Conservation (phyloP, 2,329 filamentous ascomycete species). For the Penicillium olsonii region DNA sequence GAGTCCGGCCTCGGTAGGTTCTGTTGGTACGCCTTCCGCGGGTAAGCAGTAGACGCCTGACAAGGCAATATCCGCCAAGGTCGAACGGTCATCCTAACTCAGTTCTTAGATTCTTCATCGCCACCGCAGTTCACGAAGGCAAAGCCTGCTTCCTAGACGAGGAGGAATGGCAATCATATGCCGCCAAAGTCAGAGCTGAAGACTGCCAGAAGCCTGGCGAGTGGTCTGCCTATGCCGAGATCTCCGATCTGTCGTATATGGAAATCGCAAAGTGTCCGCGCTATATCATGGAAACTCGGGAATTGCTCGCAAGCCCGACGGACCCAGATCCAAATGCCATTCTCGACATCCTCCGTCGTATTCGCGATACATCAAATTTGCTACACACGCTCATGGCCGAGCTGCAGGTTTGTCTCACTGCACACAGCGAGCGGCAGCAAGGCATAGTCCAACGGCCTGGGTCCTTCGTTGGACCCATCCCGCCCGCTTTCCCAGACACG, state of each 20-base stretch:
- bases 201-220: conserved; percentile 26
- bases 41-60: conserved; percentile 6
- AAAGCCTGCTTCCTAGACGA: conserved; percentile 39
- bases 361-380: conserved; percentile 16
- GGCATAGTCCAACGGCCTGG: conserved; percentile 23
- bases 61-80: not conserved
- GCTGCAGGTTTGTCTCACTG: conserved; percentile 21
- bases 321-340: not conserved
- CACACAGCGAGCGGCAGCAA: conserved; percentile 26
- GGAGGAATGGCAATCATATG: conserved; percentile 34
- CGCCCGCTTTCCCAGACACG: conserved; percentile 25
- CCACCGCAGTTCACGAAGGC: conserved; percentile 35
- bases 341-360: conserved; percentile 15
- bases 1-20: conserved; percentile 33
- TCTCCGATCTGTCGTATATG: conserved; percentile 27
- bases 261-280: conserved; percentile 32
- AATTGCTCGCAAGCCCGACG: conserved; percentile 9
- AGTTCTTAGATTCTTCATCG: conserved; percentile 31
- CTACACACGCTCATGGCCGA: conserved; percentile 14
- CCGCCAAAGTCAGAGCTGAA: conserved; percentile 25
- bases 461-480: conserved; percentile 27
- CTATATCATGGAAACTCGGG: conserved; percentile 27
- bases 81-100: not conserved
- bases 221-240: conserved; percentile 26
- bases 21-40: conserved; percentile 41